Percentiles rank a stretch among this genome's conserved stretches.
Conservation (phyloP, 371 early-diverging fungal species). For the Rhizopus microsporus region DNA sequence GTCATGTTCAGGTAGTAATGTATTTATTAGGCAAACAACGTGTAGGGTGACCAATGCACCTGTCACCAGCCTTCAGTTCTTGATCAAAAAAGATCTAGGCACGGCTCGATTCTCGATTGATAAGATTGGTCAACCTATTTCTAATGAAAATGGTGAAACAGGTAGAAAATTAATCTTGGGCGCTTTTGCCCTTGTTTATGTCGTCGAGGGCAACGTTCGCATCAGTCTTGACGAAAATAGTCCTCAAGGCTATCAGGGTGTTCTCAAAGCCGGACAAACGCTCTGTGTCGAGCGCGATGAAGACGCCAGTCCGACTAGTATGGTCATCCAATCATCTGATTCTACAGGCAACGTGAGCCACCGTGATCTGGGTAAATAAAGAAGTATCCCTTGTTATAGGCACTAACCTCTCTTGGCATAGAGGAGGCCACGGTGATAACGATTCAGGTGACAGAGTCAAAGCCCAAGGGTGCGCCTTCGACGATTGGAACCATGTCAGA, state of each 20-base stretch:
- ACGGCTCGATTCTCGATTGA: slow-evolving; percentile 45
- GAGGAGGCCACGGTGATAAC: slow-evolving; percentile 41
- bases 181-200: slow-evolving; percentile 59
- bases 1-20: not conserved
- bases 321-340: slow-evolving; percentile 45
- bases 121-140: slow-evolving; percentile 41
- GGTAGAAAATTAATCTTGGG: slow-evolving; percentile 57
- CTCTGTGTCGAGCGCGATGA: slow-evolving; percentile 65
- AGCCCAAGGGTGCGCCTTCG: slow-evolving; percentile 25
- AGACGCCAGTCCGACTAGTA: slow-evolving; percentile 61
- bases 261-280: slow-evolving; percentile 52
- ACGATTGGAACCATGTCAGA: slow-evolving; percentile 27
- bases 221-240: slow-evolving; percentile 52
- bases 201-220: slow-evolving; percentile 59
- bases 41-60: slow-evolving; percentile 57
- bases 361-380: slow-evolving; percentile 29
- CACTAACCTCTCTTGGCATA: not conserved
- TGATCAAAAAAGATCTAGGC: slow-evolving; percentile 52
- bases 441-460: slow-evolving; percentile 37
- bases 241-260: slow-evolving; percentile 18
- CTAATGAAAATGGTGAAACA: slow-evolving; percentile 43
- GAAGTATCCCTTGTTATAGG: not conserved
- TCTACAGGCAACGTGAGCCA: slow-evolving; percentile 29
- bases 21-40: slow-evolving; percentile 28
- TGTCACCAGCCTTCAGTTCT: slow-evolving; percentile 55